phyloP scores from a whole-genome alignment of 73 alveolate genomes.

The Paramecium pentaurelia region DNA sequence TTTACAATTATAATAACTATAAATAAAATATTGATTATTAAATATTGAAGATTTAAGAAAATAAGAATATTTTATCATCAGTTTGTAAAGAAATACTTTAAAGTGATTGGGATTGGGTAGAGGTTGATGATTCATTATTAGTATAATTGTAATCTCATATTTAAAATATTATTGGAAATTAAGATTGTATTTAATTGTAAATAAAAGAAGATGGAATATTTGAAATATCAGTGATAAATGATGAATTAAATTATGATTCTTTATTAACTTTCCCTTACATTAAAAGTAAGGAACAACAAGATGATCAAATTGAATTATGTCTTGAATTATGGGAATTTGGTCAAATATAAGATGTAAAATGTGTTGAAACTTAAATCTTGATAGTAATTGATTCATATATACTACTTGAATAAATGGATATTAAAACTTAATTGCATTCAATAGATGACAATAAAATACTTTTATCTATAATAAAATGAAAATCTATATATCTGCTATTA shows the following conservation, averaged over 20 bases:
- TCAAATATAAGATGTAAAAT: not conserved
- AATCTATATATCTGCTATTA: not conserved
- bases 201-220: not conserved
- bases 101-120: not conserved
- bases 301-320: not conserved
- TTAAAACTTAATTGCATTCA: not conserved
- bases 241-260: not conserved
- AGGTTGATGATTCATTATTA: not conserved
- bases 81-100: not conserved
- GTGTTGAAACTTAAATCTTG: not conserved
- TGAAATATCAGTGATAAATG: not conserved
- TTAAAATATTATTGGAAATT: not conserved
- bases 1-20: not conserved
- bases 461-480: not conserved
- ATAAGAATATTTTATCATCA: not conserved
- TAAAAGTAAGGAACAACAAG: not conserved
- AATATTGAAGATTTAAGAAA: not conserved
- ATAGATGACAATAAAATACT: not conserved
- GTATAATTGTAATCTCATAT: not conserved
- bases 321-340: not conserved
- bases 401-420: constrained; percentile 47
- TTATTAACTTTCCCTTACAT: not conserved
- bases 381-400: not conserved
- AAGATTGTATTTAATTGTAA: not conserved
- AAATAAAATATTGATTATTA: not conserved